Evolutionary conservation across 495 filamentous ascomycete genomes (phyloP), one percentile per base, ranked within the genome.

Genomic region (Penicillium argentinense): DNA sequence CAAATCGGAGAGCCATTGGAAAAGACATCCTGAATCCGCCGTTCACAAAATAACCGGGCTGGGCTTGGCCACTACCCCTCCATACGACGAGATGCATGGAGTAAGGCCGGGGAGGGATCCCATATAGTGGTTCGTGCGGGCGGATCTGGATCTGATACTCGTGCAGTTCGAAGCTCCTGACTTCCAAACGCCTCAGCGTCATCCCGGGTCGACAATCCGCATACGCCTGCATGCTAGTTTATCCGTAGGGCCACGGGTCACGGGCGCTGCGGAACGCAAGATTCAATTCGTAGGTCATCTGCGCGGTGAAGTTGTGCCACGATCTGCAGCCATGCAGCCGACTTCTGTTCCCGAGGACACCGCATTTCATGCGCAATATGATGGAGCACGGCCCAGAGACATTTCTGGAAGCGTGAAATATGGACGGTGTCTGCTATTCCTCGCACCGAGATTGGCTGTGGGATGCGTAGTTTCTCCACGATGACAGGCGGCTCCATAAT

Each of bases 201-300:
- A 36, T 36, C 33, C 14, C 29, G 13, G 21, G 8, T 19, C 1
- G 30, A 34, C 9, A 34, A 11, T 3, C 30, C 8, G 49, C 63
- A 54, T 53, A 49, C 26, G 39, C 30, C 34, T 36, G 51, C 49
- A 53, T 53, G 24, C 29, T 53, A 39, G 30, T 19, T 30, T 39
- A 42, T 41, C 30, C 39, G 23, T 25, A 28, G 14, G 30, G 32
- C 36, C 30, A 26, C 33, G 33, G 33, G n/a, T n/a, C n/a, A n/a
- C n/a, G n/a, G 33, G 33, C 44, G 37, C 25, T 14, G 43, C 42
- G 45, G 18, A 18, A 24, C 23, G 16, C 28, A 16, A 27, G 39
- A 51, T 45, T 49, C 29, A 39, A 56, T 56, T 56, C 47, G 57
- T 51, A 59, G 56, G 59, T 66, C 66, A 69, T 54, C 60, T 63